These are phyloP conservation scores for Verticillium albo-atrum DNA, from an alignment of 2,329 filamentous ascomycete species.

Conservation along the genomic window DNA sequence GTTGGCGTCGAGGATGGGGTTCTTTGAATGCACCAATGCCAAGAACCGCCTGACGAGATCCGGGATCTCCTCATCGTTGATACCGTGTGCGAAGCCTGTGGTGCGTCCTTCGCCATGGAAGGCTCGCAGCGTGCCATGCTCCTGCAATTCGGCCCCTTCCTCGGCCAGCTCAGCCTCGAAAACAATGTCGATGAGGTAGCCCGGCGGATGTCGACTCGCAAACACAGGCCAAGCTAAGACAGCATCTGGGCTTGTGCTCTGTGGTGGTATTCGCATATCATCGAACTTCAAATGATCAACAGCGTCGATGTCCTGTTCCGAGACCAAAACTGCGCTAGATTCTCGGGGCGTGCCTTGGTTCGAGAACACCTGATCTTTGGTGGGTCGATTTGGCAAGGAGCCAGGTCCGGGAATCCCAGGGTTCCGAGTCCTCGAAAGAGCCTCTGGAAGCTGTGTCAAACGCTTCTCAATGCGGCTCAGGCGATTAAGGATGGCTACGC, in stretches of 20 bases:
- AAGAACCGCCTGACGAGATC: constrained; percentile 17
- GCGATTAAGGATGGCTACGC: constrained; percentile 24
- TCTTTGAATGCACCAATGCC: constrained; percentile 19
- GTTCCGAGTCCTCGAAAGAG: too few species aligned
- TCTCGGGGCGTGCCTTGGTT: too few species aligned
- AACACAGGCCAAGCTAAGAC: constrained; percentile 24
- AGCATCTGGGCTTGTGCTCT: constrained; percentile 16
- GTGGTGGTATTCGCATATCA: constrained; percentile 10
- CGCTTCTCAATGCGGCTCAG: constrained; percentile 14
- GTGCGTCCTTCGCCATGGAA: too few species aligned
- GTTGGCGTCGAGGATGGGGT: constrained; percentile 18
- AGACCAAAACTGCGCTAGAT: too few species aligned
- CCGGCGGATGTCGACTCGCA: constrained; percentile 12
- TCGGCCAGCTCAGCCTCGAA: constrained; percentile 12
- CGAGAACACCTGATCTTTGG: too few species aligned
- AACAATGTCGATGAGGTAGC: constrained; percentile 4
- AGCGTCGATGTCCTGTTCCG: too few species aligned
- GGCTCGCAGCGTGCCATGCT: constrained; percentile 1
- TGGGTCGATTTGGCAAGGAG: too few species aligned
- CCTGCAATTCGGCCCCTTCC: constrained; percentile 5
- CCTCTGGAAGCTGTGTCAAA: not conserved
- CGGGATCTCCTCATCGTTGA: constrained; percentile 15
- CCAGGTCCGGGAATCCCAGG: too few species aligned
- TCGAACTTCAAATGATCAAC: constrained; percentile 7
- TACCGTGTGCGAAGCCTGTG: too few species aligned